phyloP scores from a whole-genome alignment of 345 rosid genomes.

The Syzygium aqueum region DNA sequence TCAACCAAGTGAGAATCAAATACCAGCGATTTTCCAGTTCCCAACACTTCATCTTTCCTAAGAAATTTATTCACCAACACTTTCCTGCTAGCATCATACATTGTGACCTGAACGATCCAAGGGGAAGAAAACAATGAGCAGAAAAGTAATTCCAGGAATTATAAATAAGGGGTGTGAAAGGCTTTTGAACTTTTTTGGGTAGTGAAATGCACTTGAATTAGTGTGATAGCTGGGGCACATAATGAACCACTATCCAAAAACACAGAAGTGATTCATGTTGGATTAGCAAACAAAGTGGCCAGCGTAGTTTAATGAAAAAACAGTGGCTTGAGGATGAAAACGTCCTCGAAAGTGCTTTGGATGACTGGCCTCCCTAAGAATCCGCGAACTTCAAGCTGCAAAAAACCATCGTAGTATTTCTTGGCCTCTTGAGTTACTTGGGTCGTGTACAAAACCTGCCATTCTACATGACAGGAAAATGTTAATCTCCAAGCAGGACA shows the following conservation, averaged over 20 bases:
- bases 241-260: neutral
- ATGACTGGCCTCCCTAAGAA: slow-evolving; percentile 31
- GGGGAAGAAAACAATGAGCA: neutral
- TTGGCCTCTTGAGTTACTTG: slow-evolving; percentile 49
- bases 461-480: slow-evolving; percentile 10
- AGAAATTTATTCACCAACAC: slow-evolving; percentile 31
- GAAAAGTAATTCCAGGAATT: neutral
- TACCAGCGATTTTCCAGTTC: slow-evolving; percentile 29
- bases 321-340: neutral
- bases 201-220: neutral
- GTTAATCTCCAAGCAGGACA: neutral
- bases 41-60: slow-evolving; percentile 39
- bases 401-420: slow-evolving; percentile 52
- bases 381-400: slow-evolving; percentile 20
- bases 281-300: neutral
- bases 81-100: slow-evolving; percentile 39
- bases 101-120: slow-evolving; percentile 27
- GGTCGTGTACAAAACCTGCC: slow-evolving; percentile 53
- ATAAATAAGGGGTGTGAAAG: neutral
- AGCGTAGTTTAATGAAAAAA: neutral
- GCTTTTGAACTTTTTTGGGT: neutral
- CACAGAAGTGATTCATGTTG: neutral
- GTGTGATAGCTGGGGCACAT: neutral
- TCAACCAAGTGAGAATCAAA: slow-evolving; percentile 41
- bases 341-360: neutral